Conservation (phyloP, 2,329 filamentous ascomycete species). For the Aureobasidium lini region DNA sequence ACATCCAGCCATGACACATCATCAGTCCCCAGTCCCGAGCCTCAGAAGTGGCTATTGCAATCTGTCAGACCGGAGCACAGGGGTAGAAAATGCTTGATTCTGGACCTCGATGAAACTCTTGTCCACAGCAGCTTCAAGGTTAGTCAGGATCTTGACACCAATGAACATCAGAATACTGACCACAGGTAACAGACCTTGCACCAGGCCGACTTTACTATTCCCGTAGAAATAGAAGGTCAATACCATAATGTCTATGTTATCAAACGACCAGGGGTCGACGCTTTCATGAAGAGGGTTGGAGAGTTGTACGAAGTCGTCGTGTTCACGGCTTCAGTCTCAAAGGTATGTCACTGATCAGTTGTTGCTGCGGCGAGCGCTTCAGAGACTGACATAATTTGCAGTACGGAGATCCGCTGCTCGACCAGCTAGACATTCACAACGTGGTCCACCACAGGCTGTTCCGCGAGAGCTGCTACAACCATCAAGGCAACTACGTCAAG, state of each 20-base stretch:
- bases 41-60: slow-evolving; percentile 69
- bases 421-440: slow-evolving; percentile 94
- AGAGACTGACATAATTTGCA: slow-evolving; percentile 30
- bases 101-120: slow-evolving; percentile 92
- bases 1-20: slow-evolving; percentile 22
- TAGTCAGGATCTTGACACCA: slow-evolving; percentile 21
- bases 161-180: background rate
- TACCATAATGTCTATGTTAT: slow-evolving; percentile 99
- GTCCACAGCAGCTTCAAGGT: slow-evolving; percentile 99
- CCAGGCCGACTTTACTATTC: slow-evolving; percentile 97
- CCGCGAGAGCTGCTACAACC: slow-evolving; percentile 97
- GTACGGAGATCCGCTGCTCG: slow-evolving; percentile 93
- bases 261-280: slow-evolving; percentile 95
- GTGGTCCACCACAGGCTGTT: slow-evolving; percentile 95
- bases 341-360: slow-evolving; percentile 48
- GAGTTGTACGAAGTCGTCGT: slow-evolving; percentile 98
- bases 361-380: background rate
- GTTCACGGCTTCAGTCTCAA: slow-evolving; percentile 96
- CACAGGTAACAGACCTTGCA: slow-evolving; percentile 72
- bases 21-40: slow-evolving; percentile 35
- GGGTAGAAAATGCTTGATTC: slow-evolving; percentile 86
- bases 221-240: slow-evolving; percentile 96
- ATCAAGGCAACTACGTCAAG: slow-evolving; percentile 99
- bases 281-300: slow-evolving; percentile 97
- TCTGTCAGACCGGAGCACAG: slow-evolving; percentile 70